Conservation (phyloP, 495 filamentous ascomycete genomes). For the Tuber magnatum region DNA sequence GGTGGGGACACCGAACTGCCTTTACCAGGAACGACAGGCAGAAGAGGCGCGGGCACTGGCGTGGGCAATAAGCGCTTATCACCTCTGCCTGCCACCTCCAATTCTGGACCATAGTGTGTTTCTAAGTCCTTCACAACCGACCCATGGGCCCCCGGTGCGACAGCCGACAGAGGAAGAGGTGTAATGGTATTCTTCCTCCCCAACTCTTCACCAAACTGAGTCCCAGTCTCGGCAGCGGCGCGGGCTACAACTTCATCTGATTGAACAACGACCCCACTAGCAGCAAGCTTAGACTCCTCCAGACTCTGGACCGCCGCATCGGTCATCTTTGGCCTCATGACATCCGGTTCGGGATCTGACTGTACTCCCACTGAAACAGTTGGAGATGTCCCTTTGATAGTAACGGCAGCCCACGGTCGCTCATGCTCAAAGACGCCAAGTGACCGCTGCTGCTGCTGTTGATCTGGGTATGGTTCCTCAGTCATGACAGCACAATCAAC, state of each 20-base stretch:
- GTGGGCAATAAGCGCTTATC: conserved; percentile 1
- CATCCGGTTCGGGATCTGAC: conserved; percentile 21
- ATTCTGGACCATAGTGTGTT: conserved; percentile 31
- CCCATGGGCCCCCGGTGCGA: conserved; percentile 10
- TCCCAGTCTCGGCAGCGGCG: conserved; percentile 24
- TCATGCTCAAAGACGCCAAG: conserved; percentile 37
- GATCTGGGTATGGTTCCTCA: conserved; percentile 50
- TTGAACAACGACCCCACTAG: conserved; percentile 18
- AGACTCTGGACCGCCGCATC: conserved; percentile 15
- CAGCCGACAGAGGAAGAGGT: conserved; percentile 3
- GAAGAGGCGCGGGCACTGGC: not conserved
- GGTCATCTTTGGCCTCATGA: conserved; percentile 22
- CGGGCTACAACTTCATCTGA: conserved; percentile 13
- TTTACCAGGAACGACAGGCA: not conserved
- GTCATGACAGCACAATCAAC: conserved; percentile 85
- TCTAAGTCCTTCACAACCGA: conserved; percentile 21
- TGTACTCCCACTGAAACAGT: conserved; percentile 27
- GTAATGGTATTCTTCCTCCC: not conserved
- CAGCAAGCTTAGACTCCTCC: conserved; percentile 8
- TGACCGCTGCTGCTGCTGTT: conserved; percentile 24
- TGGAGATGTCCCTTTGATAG: conserved; percentile 13
- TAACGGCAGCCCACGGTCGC: conserved; percentile 31
- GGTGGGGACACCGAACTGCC: not conserved
- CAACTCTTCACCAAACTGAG: conserved; percentile 31
- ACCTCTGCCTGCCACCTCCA: conserved; percentile 7